These are phyloP conservation scores for Penicillium olsonii DNA, from an alignment of 2,329 filamentous ascomycete genomes.

Conservation along the genomic window DNA sequence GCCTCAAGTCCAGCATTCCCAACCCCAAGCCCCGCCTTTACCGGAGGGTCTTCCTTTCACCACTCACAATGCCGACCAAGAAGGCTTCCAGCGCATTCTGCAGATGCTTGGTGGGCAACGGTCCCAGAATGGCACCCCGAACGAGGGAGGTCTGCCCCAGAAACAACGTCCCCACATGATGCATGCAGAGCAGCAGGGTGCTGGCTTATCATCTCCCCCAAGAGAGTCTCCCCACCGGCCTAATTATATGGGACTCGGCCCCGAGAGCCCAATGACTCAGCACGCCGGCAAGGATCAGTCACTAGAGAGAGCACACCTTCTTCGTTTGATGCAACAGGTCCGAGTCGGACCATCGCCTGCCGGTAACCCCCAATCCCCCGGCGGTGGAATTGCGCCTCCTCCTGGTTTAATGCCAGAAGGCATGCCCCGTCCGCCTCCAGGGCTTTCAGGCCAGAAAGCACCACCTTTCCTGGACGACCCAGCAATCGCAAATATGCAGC, in stretches of 20 bases:
- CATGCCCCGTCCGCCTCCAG: slow-evolving; percentile 36
- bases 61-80: slow-evolving; percentile 69
- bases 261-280: slow-evolving; percentile 32
- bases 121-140: slow-evolving; percentile 48
- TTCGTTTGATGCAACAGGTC: slow-evolving; percentile 75
- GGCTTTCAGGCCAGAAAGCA: slow-evolving; percentile 37
- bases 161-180: slow-evolving; percentile 32
- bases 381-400: slow-evolving; percentile 33
- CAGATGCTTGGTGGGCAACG: slow-evolving; percentile 70
- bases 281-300: slow-evolving; percentile 42
- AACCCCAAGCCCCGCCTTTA: slow-evolving; percentile 38
- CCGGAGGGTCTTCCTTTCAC: slow-evolving; percentile 4
- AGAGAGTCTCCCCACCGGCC: slow-evolving; percentile 32
- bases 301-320: slow-evolving; percentile 78
- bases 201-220: slow-evolving; percentile 31
- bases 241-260: slow-evolving; percentile 33
- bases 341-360: slow-evolving; percentile 34
- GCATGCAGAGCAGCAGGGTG: slow-evolving; percentile 32
- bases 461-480: slow-evolving; percentile 47
- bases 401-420: slow-evolving; percentile 40
- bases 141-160: slow-evolving; percentile 36
- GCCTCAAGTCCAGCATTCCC: slow-evolving; percentile 8
- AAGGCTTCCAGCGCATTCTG: slow-evolving; percentile 80
- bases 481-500: slow-evolving; percentile 44
- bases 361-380: slow-evolving; percentile 31